Evolutionary conservation across 208 protist species (phyloP), one percentile per base, ranked within the genome.

Genomic region (Leishmania aethiopica): DNA sequence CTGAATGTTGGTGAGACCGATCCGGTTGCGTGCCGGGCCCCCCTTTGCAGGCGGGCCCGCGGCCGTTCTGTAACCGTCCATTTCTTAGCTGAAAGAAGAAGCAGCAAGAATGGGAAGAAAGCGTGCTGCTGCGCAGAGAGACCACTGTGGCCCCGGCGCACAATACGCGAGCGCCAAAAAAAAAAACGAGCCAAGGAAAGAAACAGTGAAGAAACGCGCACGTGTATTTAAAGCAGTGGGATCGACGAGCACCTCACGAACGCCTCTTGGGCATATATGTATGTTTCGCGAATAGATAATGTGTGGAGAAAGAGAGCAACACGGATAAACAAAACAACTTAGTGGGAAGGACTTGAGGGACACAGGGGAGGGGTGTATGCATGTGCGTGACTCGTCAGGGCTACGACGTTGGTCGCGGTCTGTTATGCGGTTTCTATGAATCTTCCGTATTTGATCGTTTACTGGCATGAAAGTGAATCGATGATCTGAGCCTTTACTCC

Each of bases 1-100:
- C 55, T 85, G 86, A 37, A 97, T 47, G 77, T 97, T 97, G 1
- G 83, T 89, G 37, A 86, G 84, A 25, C 81, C 67, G 22, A 90
- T 19, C 7, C 59, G 76, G 70, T 87, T 87, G 19, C 86, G 79
- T 55, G 55, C 45, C n/a, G 77, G 77, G 35, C 28, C 66, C 22
- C 45, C 25, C 78, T 83, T 74, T 32, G 37, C 60, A 64, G 59
- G 37, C 15, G 66, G 13, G 4, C n/a, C 35, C 7, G 49, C 3
- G 19, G 73, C 17, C 35, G 15, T 49, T 13, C 13, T 28, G 19
- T 60, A 45, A 5, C 47, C 25, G 3, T 75, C 5, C 80, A 79
- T 80, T 45, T 40, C 28, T 7, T 17, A 32, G 7, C 8, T n/a
- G 42, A 15, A 40, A 35, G 5, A 22, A 47, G 59, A 40, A 19